Conservation (phyloP, 441 rosid genomes). For the Kokia cookei region DNA sequence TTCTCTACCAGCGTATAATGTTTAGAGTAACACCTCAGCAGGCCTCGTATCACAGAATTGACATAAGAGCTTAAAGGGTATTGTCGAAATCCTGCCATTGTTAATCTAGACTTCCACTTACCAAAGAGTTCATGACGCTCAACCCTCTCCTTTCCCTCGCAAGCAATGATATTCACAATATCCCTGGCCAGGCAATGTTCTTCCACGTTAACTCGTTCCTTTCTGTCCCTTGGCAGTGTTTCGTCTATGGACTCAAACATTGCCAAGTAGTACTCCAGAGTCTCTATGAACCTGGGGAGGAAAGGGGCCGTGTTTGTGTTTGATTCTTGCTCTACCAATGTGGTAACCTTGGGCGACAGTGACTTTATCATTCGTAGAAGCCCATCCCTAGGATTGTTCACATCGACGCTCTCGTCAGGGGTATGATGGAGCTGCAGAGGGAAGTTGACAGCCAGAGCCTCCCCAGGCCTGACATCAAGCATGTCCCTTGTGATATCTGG, state of each 20-base stretch:
- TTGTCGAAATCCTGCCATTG: slow-evolving; percentile 77
- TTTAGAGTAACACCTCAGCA: slow-evolving; percentile 46
- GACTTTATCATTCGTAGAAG: slow-evolving; percentile 69
- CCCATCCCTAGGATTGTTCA: slow-evolving; percentile 72
- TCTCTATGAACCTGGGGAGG: slow-evolving; percentile 61
- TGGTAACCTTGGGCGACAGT: slow-evolving; percentile 65
- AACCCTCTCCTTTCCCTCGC: slow-evolving; percentile 76
- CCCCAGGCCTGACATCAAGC: slow-evolving; percentile 64
- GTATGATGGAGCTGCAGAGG: slow-evolving; percentile 82
- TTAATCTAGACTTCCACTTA: slow-evolving; percentile 87
- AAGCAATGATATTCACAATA: slow-evolving; percentile 77
- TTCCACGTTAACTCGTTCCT: slow-evolving; percentile 65
- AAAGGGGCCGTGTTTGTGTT: slow-evolving; percentile 83
- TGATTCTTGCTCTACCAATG: slow-evolving; percentile 83
- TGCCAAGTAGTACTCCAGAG: slow-evolving; percentile 63
- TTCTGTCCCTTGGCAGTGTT: slow-evolving; percentile 49
- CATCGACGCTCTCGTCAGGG: slow-evolving; percentile 78
- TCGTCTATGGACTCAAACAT: slow-evolving; percentile 84
- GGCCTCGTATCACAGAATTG: slow-evolving; percentile 56
- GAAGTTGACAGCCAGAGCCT: slow-evolving; percentile 75
- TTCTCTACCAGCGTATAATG: slow-evolving; percentile 53
- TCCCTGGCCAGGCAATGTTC: slow-evolving; percentile 84
- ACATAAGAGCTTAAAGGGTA: slow-evolving; percentile 65
- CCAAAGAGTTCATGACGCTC: slow-evolving; percentile 88
- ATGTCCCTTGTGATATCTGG: slow-evolving; percentile 44